Evolutionary conservation across 768 basidiomycete genomes (phyloP).

Genomic region (Mycena venus): DNA sequence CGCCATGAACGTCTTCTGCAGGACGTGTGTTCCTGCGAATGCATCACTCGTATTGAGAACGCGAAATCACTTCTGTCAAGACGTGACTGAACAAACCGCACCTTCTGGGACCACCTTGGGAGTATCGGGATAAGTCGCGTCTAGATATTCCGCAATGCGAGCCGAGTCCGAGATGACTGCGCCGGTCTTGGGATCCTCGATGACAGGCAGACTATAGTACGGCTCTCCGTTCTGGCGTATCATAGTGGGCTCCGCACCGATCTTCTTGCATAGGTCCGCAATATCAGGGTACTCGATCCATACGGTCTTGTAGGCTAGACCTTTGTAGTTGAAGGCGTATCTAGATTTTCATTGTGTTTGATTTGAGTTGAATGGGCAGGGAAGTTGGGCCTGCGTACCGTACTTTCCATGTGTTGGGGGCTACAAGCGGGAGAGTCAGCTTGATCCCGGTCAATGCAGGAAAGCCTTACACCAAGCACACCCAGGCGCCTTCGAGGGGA

Average conservation of each 20-base stretch:
- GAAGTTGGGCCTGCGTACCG: slow-evolving; percentile 41
- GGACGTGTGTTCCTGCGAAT: slow-evolving; percentile 39
- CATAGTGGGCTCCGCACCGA: slow-evolving; percentile 48
- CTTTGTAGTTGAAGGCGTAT: slow-evolving; percentile 49
- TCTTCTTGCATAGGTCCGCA: slow-evolving; percentile 42
- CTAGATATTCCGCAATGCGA: slow-evolving; percentile 62
- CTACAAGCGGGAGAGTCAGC: too few relatives aligned
- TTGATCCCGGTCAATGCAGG: too few relatives aligned
- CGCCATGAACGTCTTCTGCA: slow-evolving; percentile 38
- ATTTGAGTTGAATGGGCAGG: slow-evolving; percentile 38
- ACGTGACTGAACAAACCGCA: background rate
- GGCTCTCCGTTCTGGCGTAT: slow-evolving; percentile 42
- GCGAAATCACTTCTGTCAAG: too few relatives aligned
- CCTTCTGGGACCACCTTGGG: slow-evolving; percentile 47
- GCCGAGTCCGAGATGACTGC: slow-evolving; percentile 54
- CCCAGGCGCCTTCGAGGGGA: slow-evolving; percentile 45
- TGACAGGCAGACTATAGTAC: slow-evolving; percentile 59
- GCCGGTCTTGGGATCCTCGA: slow-evolving; percentile 59
- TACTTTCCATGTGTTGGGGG: slow-evolving; percentile 58
- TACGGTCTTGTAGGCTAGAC: slow-evolving; percentile 55
- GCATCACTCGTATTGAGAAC: background rate
- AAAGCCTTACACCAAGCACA: slow-evolving; percentile 56
- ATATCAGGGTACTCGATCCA: slow-evolving; percentile 70
- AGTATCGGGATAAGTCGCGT: slow-evolving; percentile 58
- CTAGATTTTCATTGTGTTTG: slow-evolving; percentile 38